Evolutionary conservation across 176 grass and related monocot species (phyloP), one percentile per base, ranked within the genome.

Genomic region (Luzula sylvatica): DNA sequence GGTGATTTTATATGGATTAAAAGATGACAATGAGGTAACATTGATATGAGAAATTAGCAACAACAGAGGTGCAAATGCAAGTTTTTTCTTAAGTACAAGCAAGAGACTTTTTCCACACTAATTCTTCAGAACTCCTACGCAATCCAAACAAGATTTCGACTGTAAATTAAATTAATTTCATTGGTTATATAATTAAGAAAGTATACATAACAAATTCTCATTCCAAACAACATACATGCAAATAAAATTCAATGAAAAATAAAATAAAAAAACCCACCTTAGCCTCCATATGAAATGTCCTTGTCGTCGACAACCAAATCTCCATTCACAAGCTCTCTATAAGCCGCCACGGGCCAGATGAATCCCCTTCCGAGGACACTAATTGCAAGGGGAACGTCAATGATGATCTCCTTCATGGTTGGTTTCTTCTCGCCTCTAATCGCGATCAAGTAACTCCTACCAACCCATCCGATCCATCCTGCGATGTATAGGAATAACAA

Each of bases 331-430:
- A 66, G 50, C 68, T 94, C 87, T 29, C 87, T 63, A 75, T 77
- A 94, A 0, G 87, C 87, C 0, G 87, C 87, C 2, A 94, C 82
- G 0, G 87, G 87, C 87, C 87, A 94, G 75, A 94, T 94, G 87
- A 94, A 83, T 0, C 87, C 87, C 63, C 87, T 71, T 12, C 82
- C 54, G 24, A 94, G 14, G 25, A 94, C 58, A 1, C 45, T 41
- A 7, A 24, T n/a, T 2, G 87, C 87, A 52, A 94, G 87, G 11
- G 80, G 74, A 46, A 87, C 82, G 52, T 94, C 87, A 49, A 94
- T 94, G 71, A 94, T 94, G 67, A 94, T 87, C 82, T 94, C 87
- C 82, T 84, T 71, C 87, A 86, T 85, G 62, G 87, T 71, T 19
- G 87, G 87, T 72, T 87, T 94, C 78, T 94, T 94, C 20, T 94